Percentiles rank a stretch among this genome's conserved stretches.
Conservation (phyloP, 805 yeast species). For the Kodamaea hsintzibuensis region DNA sequence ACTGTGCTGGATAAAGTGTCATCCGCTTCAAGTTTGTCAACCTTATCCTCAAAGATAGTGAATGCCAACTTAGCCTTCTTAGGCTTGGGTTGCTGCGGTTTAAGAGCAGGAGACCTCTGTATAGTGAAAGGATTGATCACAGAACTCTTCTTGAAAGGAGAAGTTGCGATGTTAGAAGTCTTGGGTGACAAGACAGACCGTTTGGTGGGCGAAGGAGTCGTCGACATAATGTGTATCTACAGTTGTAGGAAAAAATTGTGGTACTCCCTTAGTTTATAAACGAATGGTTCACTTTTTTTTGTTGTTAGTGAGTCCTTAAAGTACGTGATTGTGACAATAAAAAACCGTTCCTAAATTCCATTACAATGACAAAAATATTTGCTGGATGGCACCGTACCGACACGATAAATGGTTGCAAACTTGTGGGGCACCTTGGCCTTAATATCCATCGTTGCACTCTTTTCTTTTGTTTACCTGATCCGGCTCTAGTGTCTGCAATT, state of each 20-base stretch:
- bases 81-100: constrained; percentile 6
- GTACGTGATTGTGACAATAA: background rate
- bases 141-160: constrained; percentile 12
- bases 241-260: background rate
- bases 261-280: background rate
- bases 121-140: constrained; percentile 15
- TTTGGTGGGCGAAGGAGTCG: constrained; percentile 9
- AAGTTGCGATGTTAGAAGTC: constrained; percentile 17
- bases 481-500: background rate
- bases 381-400: background rate
- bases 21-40: constrained; percentile 2
- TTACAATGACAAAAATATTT: background rate
- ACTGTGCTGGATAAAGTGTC: constrained; percentile 6
- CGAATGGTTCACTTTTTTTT: background rate
- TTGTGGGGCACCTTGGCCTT: background rate
- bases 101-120: constrained; percentile 7
- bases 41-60: constrained; percentile 23
- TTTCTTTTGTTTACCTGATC: background rate
- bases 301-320: background rate
- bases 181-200: constrained; percentile 27
- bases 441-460: background rate
- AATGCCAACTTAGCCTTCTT: constrained; percentile 20
- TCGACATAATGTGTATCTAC: constrained; percentile 1
- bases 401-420: background rate
- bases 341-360: background rate